phyloP scores from a whole-genome alignment of 2,329 filamentous ascomycete species.

The Xylaria sp. region DNA sequence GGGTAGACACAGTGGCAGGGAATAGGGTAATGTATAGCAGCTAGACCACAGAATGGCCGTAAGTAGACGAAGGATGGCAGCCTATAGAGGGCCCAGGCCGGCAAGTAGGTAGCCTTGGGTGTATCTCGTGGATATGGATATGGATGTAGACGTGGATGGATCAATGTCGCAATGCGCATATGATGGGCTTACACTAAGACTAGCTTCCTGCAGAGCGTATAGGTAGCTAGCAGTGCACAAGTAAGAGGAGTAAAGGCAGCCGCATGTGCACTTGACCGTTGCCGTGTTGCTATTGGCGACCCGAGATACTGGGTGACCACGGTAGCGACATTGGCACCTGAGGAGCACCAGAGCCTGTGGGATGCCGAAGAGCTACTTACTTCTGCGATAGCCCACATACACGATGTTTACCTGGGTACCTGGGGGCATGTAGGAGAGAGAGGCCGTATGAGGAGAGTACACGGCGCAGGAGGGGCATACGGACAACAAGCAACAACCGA shows the following conservation, averaged over 20 bases:
- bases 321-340: constrained; percentile 30
- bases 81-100: constrained; percentile 3
- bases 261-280: constrained; percentile 7
- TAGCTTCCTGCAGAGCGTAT: not conserved
- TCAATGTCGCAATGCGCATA: constrained; percentile 17
- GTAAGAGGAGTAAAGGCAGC: constrained; percentile 10
- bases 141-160: constrained; percentile 17
- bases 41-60: not conserved
- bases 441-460: not conserved
- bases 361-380: constrained; percentile 19
- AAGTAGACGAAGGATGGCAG: constrained; percentile 8
- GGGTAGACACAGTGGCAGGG: constrained; percentile 9
- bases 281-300: constrained; percentile 30
- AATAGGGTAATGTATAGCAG: constrained; percentile 4
- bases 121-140: constrained; percentile 3
- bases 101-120: constrained; percentile 1
- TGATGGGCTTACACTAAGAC: constrained; percentile 12
- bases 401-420: not conserved
- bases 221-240: not conserved
- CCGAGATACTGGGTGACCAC: constrained; percentile 29
- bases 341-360: constrained; percentile 24
- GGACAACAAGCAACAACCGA: not conserved
- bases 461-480: not conserved
- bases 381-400: constrained; percentile 10
- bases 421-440: constrained; percentile 2